These are phyloP conservation scores for Lepidium sativum DNA, from an alignment of 345 rosid genomes.

Conservation along the genomic window DNA sequence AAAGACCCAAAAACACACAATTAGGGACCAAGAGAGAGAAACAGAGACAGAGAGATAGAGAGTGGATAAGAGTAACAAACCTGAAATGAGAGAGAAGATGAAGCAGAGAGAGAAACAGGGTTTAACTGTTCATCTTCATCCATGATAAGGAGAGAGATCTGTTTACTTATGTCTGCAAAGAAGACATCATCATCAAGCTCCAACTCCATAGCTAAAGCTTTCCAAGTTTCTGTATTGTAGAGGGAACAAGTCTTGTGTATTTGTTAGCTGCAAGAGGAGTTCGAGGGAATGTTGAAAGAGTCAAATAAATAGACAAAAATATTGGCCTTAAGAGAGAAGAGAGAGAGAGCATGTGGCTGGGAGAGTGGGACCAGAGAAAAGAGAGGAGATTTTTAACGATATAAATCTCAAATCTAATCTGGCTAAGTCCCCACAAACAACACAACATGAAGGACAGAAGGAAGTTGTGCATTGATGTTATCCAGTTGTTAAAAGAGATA, in stretches of 20 bases:
- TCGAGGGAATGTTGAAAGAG: slow-evolving; percentile 27
- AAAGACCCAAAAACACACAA: not conserved
- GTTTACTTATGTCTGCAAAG: slow-evolving; percentile 90
- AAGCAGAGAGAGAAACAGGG: slow-evolving; percentile 33
- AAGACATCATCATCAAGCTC: slow-evolving; percentile 85
- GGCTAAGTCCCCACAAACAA: slow-evolving; percentile 25
- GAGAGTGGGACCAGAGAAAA: slow-evolving; percentile 16
- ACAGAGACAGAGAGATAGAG: not conserved
- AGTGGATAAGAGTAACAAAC: slow-evolving; percentile 24
- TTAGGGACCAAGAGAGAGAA: not conserved
- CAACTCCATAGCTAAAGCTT: slow-evolving; percentile 49
- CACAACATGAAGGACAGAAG: slow-evolving; percentile 21
- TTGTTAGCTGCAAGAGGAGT: slow-evolving; percentile 17
- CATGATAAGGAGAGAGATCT: slow-evolving; percentile 86
- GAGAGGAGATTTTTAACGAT: not conserved
- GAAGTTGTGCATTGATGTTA: slow-evolving; percentile 29
- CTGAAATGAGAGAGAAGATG: slow-evolving; percentile 62
- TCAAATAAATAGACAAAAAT: slow-evolving; percentile 26
- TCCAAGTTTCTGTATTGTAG: not conserved
- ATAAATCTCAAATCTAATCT: slow-evolving; percentile 14
- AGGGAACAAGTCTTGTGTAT: not conserved
- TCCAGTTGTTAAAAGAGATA: slow-evolving; percentile 24
- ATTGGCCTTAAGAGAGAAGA: not conserved
- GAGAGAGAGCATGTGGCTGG: slow-evolving; percentile 27
- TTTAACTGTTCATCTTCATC: slow-evolving; percentile 60